Evolutionary conservation across 768 basidiomycete species (phyloP).

Genomic region (Tulasnella sp.): DNA sequence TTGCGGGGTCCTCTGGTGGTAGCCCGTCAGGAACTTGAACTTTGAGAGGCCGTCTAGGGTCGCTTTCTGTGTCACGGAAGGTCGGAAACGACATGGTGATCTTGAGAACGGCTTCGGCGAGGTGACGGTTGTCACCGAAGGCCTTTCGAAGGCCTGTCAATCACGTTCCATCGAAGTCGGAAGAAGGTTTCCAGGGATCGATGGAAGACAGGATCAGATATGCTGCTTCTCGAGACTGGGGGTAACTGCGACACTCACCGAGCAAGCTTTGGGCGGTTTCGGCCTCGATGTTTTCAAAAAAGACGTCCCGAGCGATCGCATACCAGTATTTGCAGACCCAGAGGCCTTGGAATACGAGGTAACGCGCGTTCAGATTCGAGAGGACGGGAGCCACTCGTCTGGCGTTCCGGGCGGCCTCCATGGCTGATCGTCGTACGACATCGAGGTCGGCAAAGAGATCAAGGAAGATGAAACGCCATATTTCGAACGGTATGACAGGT

Average conservation of each 20-base stretch:
- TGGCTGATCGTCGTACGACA: not conserved
- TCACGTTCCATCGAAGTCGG: not conserved
- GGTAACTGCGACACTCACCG: slow-evolving; percentile 5
- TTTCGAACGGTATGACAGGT: slow-evolving; percentile 24
- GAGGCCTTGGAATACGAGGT: slow-evolving; percentile 25
- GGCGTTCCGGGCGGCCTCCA: not conserved
- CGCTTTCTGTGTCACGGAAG: slow-evolving; percentile 31
- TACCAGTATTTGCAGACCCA: slow-evolving; percentile 31
- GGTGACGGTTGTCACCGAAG: slow-evolving; percentile 20
- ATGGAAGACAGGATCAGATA: not conserved
- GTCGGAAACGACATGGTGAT: slow-evolving; percentile 30
- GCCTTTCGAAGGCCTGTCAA: slow-evolving; percentile 22
- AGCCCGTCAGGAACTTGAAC: not conserved
- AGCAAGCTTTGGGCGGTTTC: slow-evolving; percentile 29
- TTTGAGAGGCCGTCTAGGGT: slow-evolving; percentile 27
- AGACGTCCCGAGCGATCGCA: slow-evolving; percentile 31
- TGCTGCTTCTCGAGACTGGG: not conserved
- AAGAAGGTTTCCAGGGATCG: not conserved
- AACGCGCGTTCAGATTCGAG: slow-evolving; percentile 20
- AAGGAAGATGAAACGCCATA: slow-evolving; percentile 22
- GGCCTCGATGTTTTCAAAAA: slow-evolving; percentile 32
- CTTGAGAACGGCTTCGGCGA: slow-evolving; percentile 29
- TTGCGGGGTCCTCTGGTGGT: not conserved
- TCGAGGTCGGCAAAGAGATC: slow-evolving; percentile 15
- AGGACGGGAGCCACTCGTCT: not conserved